Evolutionary conservation across 2,329 filamentous ascomycete genomes (phyloP).

Genomic region (Hypoxylon sp.): DNA sequence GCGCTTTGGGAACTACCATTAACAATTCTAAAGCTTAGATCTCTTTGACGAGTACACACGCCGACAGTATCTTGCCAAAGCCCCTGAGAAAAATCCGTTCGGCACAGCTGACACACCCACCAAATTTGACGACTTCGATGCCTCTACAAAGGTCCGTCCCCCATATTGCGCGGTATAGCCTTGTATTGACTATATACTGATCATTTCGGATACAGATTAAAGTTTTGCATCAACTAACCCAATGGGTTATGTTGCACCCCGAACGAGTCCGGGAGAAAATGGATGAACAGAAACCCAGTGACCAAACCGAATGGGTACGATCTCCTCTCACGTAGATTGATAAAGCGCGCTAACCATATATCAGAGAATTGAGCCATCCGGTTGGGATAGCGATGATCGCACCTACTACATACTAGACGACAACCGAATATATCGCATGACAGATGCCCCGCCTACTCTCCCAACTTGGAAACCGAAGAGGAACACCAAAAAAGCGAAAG

Average conservation of each 20-base stretch:
- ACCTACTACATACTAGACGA: slow-evolving; percentile 93
- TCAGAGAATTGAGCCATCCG: slow-evolving; percentile 80
- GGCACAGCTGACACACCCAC: slow-evolving; percentile 76
- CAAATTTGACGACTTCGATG: slow-evolving; percentile 82
- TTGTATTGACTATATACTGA: slow-evolving; percentile 20
- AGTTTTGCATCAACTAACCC: slow-evolving; percentile 86
- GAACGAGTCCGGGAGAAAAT: slow-evolving; percentile 88
- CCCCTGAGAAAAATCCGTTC: slow-evolving; percentile 83
- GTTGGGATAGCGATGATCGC: slow-evolving; percentile 88
- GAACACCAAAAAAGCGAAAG: slow-evolving; percentile 72
- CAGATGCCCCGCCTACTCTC: slow-evolving; percentile 73
- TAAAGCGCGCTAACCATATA: slow-evolving; percentile 47
- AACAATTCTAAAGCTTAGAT: slow-evolving; percentile 66
- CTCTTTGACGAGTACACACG: slow-evolving; percentile 94
- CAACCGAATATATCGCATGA: slow-evolving; percentile 87
- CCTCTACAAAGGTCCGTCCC: slow-evolving; percentile 74
- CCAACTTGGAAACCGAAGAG: slow-evolving; percentile 66
- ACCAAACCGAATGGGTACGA: slow-evolving; percentile 85
- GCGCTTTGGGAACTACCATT: slow-evolving; percentile 34
- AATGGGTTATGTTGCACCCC: slow-evolving; percentile 87
- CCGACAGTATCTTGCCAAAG: slow-evolving; percentile 86
- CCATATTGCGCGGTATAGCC: slow-evolving; percentile 1
- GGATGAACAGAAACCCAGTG: slow-evolving; percentile 79
- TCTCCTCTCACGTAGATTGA: slow-evolving; percentile 42
- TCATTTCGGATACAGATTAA: slow-evolving; percentile 59